Evolutionary conservation across 1,284 basidiomycete genomes (phyloP), one percentile per base, ranked within the genome.

Genomic region (Sporisorium iseilematis-ciliati): DNA sequence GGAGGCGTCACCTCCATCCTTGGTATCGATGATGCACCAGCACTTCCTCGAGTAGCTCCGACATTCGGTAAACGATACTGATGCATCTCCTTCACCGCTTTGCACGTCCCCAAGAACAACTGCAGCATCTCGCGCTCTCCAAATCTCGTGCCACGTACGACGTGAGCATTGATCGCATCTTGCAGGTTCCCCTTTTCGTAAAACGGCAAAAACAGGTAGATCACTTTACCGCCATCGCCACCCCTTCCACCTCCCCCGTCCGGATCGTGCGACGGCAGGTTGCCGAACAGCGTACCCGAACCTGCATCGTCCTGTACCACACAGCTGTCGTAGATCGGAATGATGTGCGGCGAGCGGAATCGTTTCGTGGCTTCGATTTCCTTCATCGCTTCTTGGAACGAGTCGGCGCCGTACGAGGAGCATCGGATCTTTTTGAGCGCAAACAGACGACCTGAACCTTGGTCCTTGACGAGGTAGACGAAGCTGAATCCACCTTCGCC

Each of bases 71-170:
- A 58, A 4, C 74, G 72, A 43, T 85, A 85, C 31, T 71, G 90
- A 85, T 99, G 96, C 93, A 99, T 94, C 4, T 94, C 94, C 54
- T 92, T 90, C 7, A 99, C 90, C 57, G 93, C 96, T 76, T 93
- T 90, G 86, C 96, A 98, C 12, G 95, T 94, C 7, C 95, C 96
- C 77, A 92, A 92, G 88, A 99, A 99, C 41, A 95, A 88, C 26
- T 89, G 89, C 29, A 98, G 88, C 87, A 98, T 93, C 59, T 94
- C 92, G 71, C 89, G 89, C 86, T 99, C 97, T 1, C 93, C 90
- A 83, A 95, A 93, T 69, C 91, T 91, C 33, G 91, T 91, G 23
- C 91, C 91, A 64, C 93, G 93, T 50, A 95, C 91, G 7, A 92
- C 89, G 81, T 96, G 91, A 33, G 91, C 88, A 76, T 94, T 93